Conservation (phyloP, 768 basidiomycete species). For the Termitomyces sp. region DNA sequence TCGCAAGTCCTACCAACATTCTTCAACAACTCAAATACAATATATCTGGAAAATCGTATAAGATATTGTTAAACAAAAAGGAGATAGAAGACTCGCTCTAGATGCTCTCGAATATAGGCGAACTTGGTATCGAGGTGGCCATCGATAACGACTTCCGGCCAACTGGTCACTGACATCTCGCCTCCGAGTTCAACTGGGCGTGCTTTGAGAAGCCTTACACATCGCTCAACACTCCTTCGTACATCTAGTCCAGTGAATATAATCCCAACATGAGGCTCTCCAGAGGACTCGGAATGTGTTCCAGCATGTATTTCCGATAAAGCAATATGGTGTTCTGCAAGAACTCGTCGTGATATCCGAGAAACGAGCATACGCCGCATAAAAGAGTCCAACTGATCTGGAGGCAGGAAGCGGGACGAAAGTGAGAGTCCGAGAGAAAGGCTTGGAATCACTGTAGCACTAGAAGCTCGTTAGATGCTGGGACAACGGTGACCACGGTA, state of each 20-base stretch:
- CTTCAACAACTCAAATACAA: constrained; percentile 85
- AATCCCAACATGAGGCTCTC: constrained; percentile 72
- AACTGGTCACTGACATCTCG: constrained; percentile 22
- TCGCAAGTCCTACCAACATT: constrained; percentile 51
- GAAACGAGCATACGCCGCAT: constrained; percentile 91
- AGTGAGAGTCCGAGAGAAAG: constrained; percentile 78
- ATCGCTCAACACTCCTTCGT: constrained; percentile 65
- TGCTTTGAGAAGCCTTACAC: constrained; percentile 47
- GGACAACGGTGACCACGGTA: constrained; percentile 5
- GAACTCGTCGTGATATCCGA: constrained; percentile 82
- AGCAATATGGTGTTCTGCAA: constrained; percentile 86
- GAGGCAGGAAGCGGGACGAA: constrained; percentile 72
- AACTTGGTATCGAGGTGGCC: constrained; percentile 69
- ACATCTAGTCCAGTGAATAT: constrained; percentile 75
- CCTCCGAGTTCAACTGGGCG: constrained; percentile 36
- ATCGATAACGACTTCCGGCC: constrained; percentile 67
- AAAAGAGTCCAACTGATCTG: constrained; percentile 78
- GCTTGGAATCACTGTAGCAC: constrained; percentile 74
- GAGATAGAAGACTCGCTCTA: constrained; percentile 50
- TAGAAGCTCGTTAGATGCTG: constrained; percentile 20
- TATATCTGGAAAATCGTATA: constrained; percentile 46
- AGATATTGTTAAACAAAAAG: neutral
- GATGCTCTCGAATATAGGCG: constrained; percentile 81
- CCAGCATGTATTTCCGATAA: constrained; percentile 55
- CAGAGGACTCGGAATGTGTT: constrained; percentile 24